Base-by-base conservation (phyloP, 1,284 basidiomycete genomes). In the Coniferiporia weirii region DNA sequence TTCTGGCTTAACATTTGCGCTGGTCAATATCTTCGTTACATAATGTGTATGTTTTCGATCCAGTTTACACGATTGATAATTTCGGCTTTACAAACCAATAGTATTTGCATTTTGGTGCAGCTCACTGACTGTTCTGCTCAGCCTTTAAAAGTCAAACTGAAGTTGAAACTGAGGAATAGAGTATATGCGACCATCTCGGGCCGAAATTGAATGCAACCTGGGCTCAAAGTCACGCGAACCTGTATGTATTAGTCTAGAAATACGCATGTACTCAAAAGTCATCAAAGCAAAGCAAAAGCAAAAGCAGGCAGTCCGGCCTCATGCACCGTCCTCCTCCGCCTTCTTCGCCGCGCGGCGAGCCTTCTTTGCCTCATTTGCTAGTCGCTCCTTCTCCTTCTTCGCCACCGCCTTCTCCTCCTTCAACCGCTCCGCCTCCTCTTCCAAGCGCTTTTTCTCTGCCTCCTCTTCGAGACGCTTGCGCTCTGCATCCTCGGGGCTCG, bases 321-420 rank as follows among this genome's bases (percentile, higher is more conserved):
- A 20, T 51, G 52, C 58, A 19, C 52, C 52, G 8, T 52, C 44
- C 45, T 61, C 69, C 5, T 61, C 66, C 45, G 65, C 67, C 1
- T 71, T 68, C 51, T 74, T 72, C 43, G 78, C 79, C 20, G 84
- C 83, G 66, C 87, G 83, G 66, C 84, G 80, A n/a, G 92, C 93
- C 80, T 98, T 98, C 80, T 99, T 99, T 20, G 94, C 93, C 52
- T 94, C 95, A 70, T 89, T 92, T 2, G 89, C 93, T 7, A 86
- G 84, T 69, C 91, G 93, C 1, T 83, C 83, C 73, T 91, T 93
- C 75, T 91, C 91, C 19, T 89, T 89, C 54, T 91, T 90, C 2
- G 84, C 88, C 57, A 69, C 76, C 81, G 87, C 56, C 59, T 89
- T 85, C 52, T 79, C 82, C 65, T 86, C 87, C 61, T 85, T 86